phyloP scores from a whole-genome alignment of 2,329 filamentous ascomycete genomes.

The Cladosporium sp. region DNA sequence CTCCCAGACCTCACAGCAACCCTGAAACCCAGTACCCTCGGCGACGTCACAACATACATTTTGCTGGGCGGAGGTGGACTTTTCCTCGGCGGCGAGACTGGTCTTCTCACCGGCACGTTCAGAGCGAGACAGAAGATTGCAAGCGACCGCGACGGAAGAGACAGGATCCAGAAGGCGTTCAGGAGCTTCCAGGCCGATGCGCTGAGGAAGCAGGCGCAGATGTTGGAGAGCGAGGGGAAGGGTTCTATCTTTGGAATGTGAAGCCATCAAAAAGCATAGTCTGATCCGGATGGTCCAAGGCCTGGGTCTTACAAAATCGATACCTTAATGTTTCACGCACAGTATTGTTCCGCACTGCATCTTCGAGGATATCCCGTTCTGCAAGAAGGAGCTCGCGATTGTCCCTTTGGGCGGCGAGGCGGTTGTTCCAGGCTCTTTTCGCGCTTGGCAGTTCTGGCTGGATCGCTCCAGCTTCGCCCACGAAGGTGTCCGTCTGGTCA shows the following conservation, averaged over 20 bases:
- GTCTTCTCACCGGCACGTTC: conserved; percentile 54
- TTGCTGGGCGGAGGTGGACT: conserved; percentile 60
- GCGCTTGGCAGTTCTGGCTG: no score
- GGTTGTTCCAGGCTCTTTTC: no score
- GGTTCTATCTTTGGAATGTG: conserved; percentile 9
- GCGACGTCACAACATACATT: conserved; percentile 60
- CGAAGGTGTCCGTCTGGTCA: no score
- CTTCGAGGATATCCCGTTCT: no score
- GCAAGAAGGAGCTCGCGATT: no score
- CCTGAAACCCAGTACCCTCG: conserved; percentile 53
- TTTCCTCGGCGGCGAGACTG: conserved; percentile 62
- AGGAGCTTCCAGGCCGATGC: conserved; percentile 59
- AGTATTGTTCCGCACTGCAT: no score
- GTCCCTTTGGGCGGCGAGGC: no score
- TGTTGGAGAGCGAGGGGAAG: conserved; percentile 43
- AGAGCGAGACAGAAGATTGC: conserved; percentile 52
- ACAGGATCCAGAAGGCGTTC: conserved; percentile 61
- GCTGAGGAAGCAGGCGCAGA: conserved; percentile 56
- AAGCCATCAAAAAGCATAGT: not conserved
- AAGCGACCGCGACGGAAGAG: conserved; percentile 49
- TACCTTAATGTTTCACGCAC: no score
- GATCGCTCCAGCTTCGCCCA: no score
- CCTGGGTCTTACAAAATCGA: no score
- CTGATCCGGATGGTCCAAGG: no score
- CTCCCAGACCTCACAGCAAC: conserved; percentile 59